Base-by-base conservation (phyloP, 1,284 basidiomycete species). In the Sporisorium graminicola region DNA sequence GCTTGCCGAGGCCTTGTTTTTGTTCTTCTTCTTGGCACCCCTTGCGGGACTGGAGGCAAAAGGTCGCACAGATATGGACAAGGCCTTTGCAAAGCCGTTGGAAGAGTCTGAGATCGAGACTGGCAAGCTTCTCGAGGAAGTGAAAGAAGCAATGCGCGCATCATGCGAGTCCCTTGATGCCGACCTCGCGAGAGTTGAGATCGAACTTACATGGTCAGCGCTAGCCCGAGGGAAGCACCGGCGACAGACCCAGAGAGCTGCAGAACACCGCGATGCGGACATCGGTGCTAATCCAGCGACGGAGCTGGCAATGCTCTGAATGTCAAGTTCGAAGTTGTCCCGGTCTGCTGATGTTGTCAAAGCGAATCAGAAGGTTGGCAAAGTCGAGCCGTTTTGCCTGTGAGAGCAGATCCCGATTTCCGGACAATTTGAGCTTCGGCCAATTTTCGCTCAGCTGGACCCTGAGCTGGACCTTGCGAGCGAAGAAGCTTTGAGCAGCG, bases 1-100 rank as follows among this genome's bases (percentile, higher is more conserved):
- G 8, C 52, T 16, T 13, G 68, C 33, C 13, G 44, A 33, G 10
- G 70, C 27, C 20, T 73, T 73, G 49, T 8, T 43, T n/a, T 72
- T 76, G 46, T 31, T 22, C 54, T 71, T 71, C 53, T 76, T 76
- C 58, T 67, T 75, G 20, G 69, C 69, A 9, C 47, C 24, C 16
- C 7, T 27, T 0, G 18, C 2, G 8, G 63, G 12, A 5, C 44
- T 51, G 0, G 63, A 14, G 33, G 20, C 12, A 40, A 71, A 62
- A n/a, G n/a, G n/a, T n/a, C n/a, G n/a, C n/a, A n/a, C n/a, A n/a
- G n/a, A n/a, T n/a, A n/a, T n/a, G n/a, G n/a, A n/a, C n/a, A n/a
- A n/a, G n/a, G n/a, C n/a, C n/a, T n/a, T n/a, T n/a, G n/a, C n/a
- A n/a, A n/a, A n/a, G n/a, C n/a, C n/a, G n/a, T 18, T n/a, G 37